Evolutionary conservation across 306 rosid genomes (phyloP).

Genomic region (Myrica gale): DNA sequence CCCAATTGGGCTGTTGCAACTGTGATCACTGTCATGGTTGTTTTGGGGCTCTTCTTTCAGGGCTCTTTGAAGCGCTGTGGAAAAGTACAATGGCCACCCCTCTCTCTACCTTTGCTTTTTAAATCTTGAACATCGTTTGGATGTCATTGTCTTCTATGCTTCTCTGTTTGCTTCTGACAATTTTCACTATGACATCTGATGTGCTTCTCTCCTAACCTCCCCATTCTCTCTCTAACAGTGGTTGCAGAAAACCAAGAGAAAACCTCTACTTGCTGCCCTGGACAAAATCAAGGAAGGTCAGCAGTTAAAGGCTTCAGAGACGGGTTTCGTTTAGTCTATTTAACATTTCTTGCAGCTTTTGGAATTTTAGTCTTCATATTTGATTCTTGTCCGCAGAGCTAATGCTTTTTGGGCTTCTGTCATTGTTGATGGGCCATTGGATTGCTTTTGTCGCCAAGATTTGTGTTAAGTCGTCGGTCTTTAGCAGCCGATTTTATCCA

Average conservation of each 20-base stretch:
- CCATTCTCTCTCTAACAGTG: constrained; percentile 42
- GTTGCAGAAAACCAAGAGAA: constrained; percentile 72
- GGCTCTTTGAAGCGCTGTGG: constrained; percentile 43
- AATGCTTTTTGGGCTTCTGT: constrained; percentile 84
- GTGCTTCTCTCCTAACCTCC: too few relatives aligned
- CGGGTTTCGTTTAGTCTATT: constrained; percentile 4
- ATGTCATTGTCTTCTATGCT: not conserved
- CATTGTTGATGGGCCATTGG: constrained; percentile 95
- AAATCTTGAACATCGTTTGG: constrained; percentile 8
- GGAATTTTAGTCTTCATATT: constrained; percentile 3
- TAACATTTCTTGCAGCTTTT: not conserved
- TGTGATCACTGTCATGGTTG: constrained; percentile 62
- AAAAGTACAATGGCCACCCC: constrained; percentile 40
- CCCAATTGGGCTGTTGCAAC: constrained; percentile 90
- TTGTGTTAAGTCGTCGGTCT: constrained; percentile 63
- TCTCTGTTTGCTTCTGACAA: not conserved
- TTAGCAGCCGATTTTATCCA: constrained; percentile 69
- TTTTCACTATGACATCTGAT: constrained; percentile 14
- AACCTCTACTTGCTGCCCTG: constrained; percentile 76
- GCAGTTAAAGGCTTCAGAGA: not conserved
- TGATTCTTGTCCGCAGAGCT: constrained; percentile 53
- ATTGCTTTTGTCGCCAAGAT: constrained; percentile 74
- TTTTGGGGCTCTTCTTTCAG: constrained; percentile 57
- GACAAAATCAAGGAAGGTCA: constrained; percentile 82
- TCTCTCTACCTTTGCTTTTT: not conserved